These are phyloP conservation scores for Tetracladium setigerum DNA, from an alignment of 495 filamentous ascomycete species.

Conservation along the genomic window DNA sequence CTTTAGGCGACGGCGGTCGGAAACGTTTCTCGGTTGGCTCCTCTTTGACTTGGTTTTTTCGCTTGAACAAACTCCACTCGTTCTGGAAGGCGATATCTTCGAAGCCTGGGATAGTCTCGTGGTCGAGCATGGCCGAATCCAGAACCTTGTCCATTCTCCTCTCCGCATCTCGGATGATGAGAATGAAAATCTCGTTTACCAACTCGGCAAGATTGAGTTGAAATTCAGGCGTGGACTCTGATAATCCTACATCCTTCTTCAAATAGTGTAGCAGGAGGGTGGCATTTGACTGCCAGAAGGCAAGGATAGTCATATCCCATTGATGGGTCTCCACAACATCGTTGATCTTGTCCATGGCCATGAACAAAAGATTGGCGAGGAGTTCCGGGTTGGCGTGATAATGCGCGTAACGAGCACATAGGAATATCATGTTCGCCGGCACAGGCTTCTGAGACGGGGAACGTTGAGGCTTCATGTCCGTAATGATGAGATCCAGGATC, in stretches of 20 bases:
- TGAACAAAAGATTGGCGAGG: constrained; percentile 67
- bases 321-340: constrained; percentile 88
- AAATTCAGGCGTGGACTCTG: constrained; percentile 77
- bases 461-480: constrained; percentile 94
- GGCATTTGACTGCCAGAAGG: constrained; percentile 98
- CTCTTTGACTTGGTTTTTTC: constrained; percentile 78
- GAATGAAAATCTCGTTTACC: constrained; percentile 96
- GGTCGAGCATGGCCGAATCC: constrained; percentile 88
- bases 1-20: constrained; percentile 90
- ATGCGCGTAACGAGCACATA: constrained; percentile 92
- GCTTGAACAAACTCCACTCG: constrained; percentile 94
- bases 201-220: constrained; percentile 90
- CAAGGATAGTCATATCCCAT: constrained; percentile 99
- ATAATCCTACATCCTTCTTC: constrained; percentile 83
- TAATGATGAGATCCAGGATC: constrained; percentile 93
- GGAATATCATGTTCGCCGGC: constrained; percentile 92
- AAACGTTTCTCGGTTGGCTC: constrained; percentile 87
- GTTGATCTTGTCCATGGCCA: constrained; percentile 94
- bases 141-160: constrained; percentile 93
- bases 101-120: constrained; percentile 96
- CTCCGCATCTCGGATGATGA: constrained; percentile 98
- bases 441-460: constrained; percentile 96
- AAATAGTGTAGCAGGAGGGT: constrained; percentile 92
- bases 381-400: constrained; percentile 90
- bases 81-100: constrained; percentile 95